A percentile compares a stretch with the other conserved stretches of the same genome.
phyloP scores from a whole-genome alignment of 352 stramenopile genomes.

The Phytopythium sindhum region DNA sequence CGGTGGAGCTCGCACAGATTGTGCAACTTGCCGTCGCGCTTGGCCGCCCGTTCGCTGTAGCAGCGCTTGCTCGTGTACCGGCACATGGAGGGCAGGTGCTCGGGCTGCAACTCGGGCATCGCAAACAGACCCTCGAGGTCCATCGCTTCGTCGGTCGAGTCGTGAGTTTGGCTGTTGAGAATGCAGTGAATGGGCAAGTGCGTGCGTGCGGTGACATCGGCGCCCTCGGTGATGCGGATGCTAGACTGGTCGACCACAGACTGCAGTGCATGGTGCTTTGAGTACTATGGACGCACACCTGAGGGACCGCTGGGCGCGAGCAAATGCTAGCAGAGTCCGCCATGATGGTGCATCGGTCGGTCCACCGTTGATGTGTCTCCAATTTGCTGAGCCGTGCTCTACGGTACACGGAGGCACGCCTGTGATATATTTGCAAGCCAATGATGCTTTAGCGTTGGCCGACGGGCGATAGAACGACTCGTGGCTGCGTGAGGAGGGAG shows the following conservation, averaged over 20 bases:
- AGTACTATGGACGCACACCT: not conserved
- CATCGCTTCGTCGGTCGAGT: not conserved
- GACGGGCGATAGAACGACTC: not conserved
- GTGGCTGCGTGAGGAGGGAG: not conserved
- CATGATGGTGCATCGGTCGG: not conserved
- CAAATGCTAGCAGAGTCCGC: not conserved
- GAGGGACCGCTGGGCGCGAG: not conserved
- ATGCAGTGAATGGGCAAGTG: not conserved
- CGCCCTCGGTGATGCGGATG: too few relatives aligned
- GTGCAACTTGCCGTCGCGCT: slow-evolving; percentile 42
- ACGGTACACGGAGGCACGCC: not conserved
- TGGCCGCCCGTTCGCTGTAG: slow-evolving; percentile 36
- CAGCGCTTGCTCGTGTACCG: slow-evolving; percentile 51
- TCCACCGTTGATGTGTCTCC: too few relatives aligned
- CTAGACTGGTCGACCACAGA: too few relatives aligned
- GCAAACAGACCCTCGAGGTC: not conserved
- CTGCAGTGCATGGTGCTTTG: too few relatives aligned
- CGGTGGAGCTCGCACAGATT: slow-evolving; percentile 53
- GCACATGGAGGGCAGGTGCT: slow-evolving; percentile 16
- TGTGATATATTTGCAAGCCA: not conserved
- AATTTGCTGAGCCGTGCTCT: too few relatives aligned
- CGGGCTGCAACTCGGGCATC: not conserved
- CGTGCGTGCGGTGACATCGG: not conserved
- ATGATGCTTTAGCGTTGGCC: not conserved
- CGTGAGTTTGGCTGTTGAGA: not conserved